Evolutionary conservation across 2,329 filamentous ascomycete genomes (phyloP).

Genomic region (Phyllosticta paracitricarpa): DNA sequence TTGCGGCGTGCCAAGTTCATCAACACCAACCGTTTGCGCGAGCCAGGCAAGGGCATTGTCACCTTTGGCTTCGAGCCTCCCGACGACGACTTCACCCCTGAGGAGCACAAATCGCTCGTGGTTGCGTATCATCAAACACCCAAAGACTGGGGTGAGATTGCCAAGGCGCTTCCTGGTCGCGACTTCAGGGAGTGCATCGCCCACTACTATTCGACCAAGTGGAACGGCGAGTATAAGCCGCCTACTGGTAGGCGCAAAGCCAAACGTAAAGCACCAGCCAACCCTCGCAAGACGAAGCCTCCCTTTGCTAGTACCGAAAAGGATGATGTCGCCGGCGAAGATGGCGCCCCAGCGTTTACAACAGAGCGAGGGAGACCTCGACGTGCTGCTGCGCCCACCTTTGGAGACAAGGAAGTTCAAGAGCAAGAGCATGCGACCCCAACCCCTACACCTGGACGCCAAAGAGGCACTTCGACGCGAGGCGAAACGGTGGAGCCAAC

Average conservation of each 20-base stretch:
- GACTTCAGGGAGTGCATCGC: conserved; percentile 74
- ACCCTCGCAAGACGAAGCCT: background rate
- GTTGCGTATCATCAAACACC: conserved; percentile 61
- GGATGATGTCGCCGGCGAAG: conserved; percentile 37
- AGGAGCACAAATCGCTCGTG: conserved; percentile 62
- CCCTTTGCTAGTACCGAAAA: conserved; percentile 24
- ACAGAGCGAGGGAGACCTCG: conserved; percentile 42
- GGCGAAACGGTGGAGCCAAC: conserved; percentile 13
- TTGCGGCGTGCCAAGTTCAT: conserved; percentile 49
- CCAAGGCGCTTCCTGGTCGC: conserved; percentile 54
- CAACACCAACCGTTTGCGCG: conserved; percentile 56
- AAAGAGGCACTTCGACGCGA: conserved; percentile 29
- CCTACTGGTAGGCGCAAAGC: conserved; percentile 6
- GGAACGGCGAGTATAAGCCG: conserved; percentile 61
- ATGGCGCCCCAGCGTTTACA: conserved; percentile 24
- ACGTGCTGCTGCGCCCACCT: conserved; percentile 56
- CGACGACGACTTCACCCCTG: conserved; percentile 62
- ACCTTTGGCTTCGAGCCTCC: conserved; percentile 64
- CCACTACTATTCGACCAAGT: conserved; percentile 76
- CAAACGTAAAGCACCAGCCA: conserved; percentile 1
- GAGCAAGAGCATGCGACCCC: conserved; percentile 40
- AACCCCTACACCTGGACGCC: conserved; percentile 48
- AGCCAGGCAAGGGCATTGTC: conserved; percentile 56
- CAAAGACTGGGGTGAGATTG: conserved; percentile 75
- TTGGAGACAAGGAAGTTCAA: conserved; percentile 55